phyloP scores from a whole-genome alignment of 768 basidiomycete species.

The Lactarius akahatsu region DNA sequence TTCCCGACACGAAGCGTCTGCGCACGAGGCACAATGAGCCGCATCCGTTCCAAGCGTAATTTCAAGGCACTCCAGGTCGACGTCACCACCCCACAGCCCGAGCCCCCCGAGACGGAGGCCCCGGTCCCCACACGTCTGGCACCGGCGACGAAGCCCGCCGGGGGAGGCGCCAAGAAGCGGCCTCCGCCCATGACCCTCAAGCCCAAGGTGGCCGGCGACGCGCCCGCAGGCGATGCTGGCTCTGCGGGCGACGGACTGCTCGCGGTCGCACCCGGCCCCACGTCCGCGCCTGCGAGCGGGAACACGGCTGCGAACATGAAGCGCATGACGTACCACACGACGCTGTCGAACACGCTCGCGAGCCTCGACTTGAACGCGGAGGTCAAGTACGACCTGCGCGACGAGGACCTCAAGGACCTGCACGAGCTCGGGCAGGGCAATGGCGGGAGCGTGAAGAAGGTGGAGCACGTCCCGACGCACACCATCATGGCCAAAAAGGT shows the following conservation, averaged over 20 bases:
- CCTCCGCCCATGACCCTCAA: slow-evolving; percentile 83
- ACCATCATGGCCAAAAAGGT: slow-evolving; percentile 99
- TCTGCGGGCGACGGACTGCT: slow-evolving; percentile 47
- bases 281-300: slow-evolving; percentile 54
- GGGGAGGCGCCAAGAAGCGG: slow-evolving; percentile 59
- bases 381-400: slow-evolving; percentile 78
- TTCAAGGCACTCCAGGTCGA: slow-evolving; percentile 83
- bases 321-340: slow-evolving; percentile 74
- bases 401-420: slow-evolving; percentile 89
- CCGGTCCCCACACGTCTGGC: slow-evolving; percentile 35
- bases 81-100: slow-evolving; percentile 45
- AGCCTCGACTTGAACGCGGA: slow-evolving; percentile 84
- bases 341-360: slow-evolving; percentile 80
- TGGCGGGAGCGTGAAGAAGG: slow-evolving; percentile 96
- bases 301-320: slow-evolving; percentile 49
- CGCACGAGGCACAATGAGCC: slow-evolving; percentile 39
- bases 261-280: slow-evolving; percentile 46
- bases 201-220: slow-evolving; percentile 57
- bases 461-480: slow-evolving; percentile 86
- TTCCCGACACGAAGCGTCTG: not conserved
- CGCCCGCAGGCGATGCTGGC: slow-evolving; percentile 30
- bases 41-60: slow-evolving; percentile 87
- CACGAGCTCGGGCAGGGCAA: slow-evolving; percentile 94
- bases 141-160: slow-evolving; percentile 35
- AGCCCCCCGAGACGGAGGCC: slow-evolving; percentile 42